Evolutionary conservation across 257 asterid genomes (phyloP).

Genomic region (Solanum piurae): DNA sequence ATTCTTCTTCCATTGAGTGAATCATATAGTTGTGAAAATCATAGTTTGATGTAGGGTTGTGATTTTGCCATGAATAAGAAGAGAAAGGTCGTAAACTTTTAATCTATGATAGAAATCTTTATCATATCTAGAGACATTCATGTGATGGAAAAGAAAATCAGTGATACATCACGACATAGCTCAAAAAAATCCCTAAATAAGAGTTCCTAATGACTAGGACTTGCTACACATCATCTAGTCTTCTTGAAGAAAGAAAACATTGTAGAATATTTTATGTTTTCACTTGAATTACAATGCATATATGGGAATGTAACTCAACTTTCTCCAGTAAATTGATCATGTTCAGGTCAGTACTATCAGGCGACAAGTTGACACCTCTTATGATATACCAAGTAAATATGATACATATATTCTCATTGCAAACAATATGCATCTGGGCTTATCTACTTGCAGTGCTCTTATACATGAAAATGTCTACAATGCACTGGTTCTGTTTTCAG

Average conservation of each 20-base stretch:
- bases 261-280: not conserved
- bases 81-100: no score
- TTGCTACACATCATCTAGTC: no score
- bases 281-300: conserved; percentile 11
- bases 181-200: no score
- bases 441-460: conserved; percentile 48
- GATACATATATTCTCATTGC: conserved; percentile 23
- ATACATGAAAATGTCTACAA: conserved; percentile 21
- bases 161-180: no score
- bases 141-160: no score
- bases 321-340: conserved; percentile 31
- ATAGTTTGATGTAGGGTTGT: no score
- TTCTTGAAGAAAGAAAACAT: not conserved
- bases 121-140: no score
- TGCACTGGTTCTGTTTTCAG: conserved; percentile 2
- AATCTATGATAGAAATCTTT: no score
- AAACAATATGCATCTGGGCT: conserved; percentile 33
- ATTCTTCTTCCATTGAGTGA: no score
- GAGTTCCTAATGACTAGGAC: no score
- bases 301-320: not conserved
- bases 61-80: no score
- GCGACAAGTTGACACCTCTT: conserved; percentile 34
- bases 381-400: not conserved
- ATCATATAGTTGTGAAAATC: no score
- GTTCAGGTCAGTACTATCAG: conserved; percentile 45